Evolutionary conservation across 2,329 filamentous ascomycete species (phyloP).

Genomic region (Stylonectria norvegica): DNA sequence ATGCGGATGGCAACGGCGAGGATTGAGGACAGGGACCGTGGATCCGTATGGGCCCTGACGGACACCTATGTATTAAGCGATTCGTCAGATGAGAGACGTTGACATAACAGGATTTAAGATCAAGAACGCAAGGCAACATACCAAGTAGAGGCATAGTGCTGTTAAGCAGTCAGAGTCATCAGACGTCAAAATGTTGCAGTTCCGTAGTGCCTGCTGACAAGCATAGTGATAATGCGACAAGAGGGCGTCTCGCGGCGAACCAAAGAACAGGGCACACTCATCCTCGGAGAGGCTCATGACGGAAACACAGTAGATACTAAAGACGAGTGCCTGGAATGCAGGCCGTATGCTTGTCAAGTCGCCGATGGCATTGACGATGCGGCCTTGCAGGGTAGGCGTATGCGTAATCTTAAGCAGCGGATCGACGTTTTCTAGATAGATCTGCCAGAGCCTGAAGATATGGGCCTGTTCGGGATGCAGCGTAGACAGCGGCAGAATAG

Average conservation of each 20-base stretch:
- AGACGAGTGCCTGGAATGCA: constrained; percentile 53
- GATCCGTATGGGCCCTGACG: constrained; percentile 39
- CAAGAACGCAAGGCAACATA: no score
- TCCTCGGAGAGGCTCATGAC: constrained; percentile 40
- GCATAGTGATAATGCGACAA: constrained; percentile 44
- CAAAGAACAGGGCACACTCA: constrained; percentile 42
- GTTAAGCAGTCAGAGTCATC: constrained; percentile 52
- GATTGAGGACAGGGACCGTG: constrained; percentile 50
- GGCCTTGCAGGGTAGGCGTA: constrained; percentile 49
- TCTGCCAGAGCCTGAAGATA: constrained; percentile 53
- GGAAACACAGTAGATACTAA: constrained; percentile 47
- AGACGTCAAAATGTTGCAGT: constrained; percentile 47
- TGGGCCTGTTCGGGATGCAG: constrained; percentile 48
- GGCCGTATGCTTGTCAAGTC: constrained; percentile 39
- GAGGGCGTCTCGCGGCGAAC: constrained; percentile 38
- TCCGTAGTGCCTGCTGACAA: constrained; percentile 51
- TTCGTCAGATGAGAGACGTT: neutral
- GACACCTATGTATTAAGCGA: constrained; percentile 42
- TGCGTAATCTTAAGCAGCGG: constrained; percentile 59
- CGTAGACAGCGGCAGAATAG: constrained; percentile 39
- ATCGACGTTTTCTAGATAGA: constrained; percentile 56
- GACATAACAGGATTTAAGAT: neutral
- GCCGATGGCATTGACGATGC: constrained; percentile 48
- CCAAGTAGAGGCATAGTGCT: constrained; percentile 55
- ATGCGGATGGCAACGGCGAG: constrained; percentile 55